Base-by-base conservation (phyloP, 1,284 basidiomycete genomes). In the Grifola frondosa region DNA sequence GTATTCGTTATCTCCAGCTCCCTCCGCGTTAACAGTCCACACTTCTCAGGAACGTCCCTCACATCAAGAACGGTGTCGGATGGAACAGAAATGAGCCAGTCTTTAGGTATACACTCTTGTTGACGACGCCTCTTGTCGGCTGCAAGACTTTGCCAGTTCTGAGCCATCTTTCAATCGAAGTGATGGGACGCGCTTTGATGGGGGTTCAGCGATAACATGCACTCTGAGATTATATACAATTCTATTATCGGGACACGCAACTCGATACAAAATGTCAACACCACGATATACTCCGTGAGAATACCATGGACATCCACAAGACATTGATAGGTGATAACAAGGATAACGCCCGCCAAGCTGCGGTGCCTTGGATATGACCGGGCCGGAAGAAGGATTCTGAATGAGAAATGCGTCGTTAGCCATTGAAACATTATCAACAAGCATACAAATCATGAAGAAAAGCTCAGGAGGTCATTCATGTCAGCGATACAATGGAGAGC, bases 381-480 rank as follows among this genome's bases (percentile, higher is more conserved):
- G n/a, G n/a, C n/a, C n/a, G n/a, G n/a, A n/a, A n/a, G n/a, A n/a
- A n/a, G n/a, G n/a, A n/a, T n/a, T n/a, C n/a, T n/a, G n/a, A n/a
- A n/a, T n/a, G n/a, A n/a, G n/a, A n/a, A n/a, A n/a, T n/a, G n/a
- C n/a, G n/a, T n/a, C n/a, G n/a, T n/a, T n/a, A n/a, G n/a, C n/a
- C n/a, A n/a, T n/a, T n/a, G n/a, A n/a, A n/a, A 29, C 34, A 26
- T 12, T 3, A 32, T 17, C 11, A 46, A 30, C 40, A 38, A 52
- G 24, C 46, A 49, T 24, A 21, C 20, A 40, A 5, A 39, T 42
- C 12, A 15, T n/a, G 15, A 21, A 29, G 0, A 43, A 62, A 62
- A 66, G 69, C 73, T 86, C 83, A 84, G 83, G 76, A 68, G 76
- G 84, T 81, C 84, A 80, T 81, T 80, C 62, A 88, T 88, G 84